Base-by-base conservation (phyloP, 1,284 basidiomycete species). In the Sphagnurus paluster region DNA sequence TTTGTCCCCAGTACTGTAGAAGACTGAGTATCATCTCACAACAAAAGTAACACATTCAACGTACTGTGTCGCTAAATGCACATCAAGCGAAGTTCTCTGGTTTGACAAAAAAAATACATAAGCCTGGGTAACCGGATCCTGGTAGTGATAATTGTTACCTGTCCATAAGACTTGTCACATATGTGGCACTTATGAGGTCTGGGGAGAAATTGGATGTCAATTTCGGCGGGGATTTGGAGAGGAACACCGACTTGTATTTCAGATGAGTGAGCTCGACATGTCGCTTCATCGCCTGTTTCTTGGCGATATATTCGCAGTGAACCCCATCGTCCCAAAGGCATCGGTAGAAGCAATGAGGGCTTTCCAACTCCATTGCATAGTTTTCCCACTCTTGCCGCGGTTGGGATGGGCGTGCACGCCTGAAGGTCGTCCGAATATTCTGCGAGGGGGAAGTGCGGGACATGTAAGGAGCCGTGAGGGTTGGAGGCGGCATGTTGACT, bases 241-340 rank as follows among this genome's bases (percentile, higher is more conserved):
- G 19, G 10, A 34, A 34, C 17, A 42, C 52, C 23, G 7, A 55
- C 55, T 45, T 56, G 30, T 53, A 53, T 34, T 44, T 43, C 42
- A 58, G 48, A 33, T 58, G 56, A 21, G 49, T 55, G 17, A 53
- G 46, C 44, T 58, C 55, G 16, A 58, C 32, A 29, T 56, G 56
- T 20, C 56, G 52, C 28, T 56, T 58, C 49, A 56, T 55, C 2
- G 56, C 55, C 32, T 56, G 55, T 30, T 56, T 58, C 36, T 52
- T 47, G 5, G 56, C 49, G 30, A 37, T 28, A 34, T 56, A 58
- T 25, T 28, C 19, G 33, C 56, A 58, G 0, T 24, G 10, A 5
- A 17, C 4, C 3, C 45, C 49, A 5, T 44, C 46, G 11, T 39
- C 25, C 48, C 54, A 55, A 13, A 42, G 34, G 21, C 56, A 57